Evolutionary conservation across 1,284 basidiomycete genomes (phyloP).

Genomic region (Apiotrichum porosum): DNA sequence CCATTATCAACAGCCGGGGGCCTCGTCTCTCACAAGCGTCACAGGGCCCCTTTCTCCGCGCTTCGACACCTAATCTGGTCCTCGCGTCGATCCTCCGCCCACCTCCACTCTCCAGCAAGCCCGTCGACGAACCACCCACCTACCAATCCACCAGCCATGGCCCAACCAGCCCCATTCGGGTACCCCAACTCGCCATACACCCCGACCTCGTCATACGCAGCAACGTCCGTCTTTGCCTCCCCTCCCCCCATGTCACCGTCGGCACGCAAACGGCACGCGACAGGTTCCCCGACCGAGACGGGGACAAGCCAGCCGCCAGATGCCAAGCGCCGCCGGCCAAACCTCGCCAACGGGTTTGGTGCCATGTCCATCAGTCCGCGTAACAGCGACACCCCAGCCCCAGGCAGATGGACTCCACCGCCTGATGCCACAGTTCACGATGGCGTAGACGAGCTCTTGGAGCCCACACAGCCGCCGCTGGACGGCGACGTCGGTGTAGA

Average conservation of each 20-base stretch:
- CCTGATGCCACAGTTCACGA: slow-evolving; percentile 1
- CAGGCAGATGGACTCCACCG: too few relatives aligned
- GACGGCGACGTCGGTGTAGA: slow-evolving; percentile 23
- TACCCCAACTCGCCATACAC: neutral
- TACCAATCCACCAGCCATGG: neutral
- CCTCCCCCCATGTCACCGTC: too few relatives aligned
- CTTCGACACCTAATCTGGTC: too few relatives aligned
- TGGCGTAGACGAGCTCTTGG: slow-evolving; percentile 9
- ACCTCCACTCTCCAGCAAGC: too few relatives aligned
- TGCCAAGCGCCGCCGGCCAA: slow-evolving; percentile 33
- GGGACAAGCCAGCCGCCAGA: slow-evolving; percentile 1
- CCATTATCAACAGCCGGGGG: too few relatives aligned
- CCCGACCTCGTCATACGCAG: too few relatives aligned
- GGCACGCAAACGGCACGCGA: neutral
- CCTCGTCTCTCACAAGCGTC: too few relatives aligned
- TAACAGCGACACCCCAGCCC: neutral
- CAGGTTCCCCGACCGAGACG: neutral
- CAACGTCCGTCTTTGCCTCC: too few relatives aligned
- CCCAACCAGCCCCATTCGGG: neutral
- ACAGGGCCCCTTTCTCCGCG: too few relatives aligned
- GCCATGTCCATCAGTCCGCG: slow-evolving; percentile 27
- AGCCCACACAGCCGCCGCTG: slow-evolving; percentile 5
- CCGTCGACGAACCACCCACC: neutral
- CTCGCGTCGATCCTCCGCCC: too few relatives aligned
- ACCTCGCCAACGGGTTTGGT: slow-evolving; percentile 38